A percentile compares a stretch with the other conserved stretches of the same genome.
phyloP scores from a whole-genome alignment of 176 grass and related monocot species.

The Rhynchospora tenuis region DNA sequence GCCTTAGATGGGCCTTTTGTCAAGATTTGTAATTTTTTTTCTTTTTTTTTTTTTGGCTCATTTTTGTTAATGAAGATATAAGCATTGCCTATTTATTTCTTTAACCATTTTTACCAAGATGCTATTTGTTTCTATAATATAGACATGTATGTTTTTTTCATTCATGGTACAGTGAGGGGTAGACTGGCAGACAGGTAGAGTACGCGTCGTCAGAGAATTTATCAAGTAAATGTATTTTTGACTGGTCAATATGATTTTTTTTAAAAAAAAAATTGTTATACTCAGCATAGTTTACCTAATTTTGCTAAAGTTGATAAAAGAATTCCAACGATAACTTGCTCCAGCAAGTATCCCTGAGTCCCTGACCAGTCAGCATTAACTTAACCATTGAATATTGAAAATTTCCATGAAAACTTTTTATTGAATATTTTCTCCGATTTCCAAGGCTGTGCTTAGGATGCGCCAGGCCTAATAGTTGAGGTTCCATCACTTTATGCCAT shows the following conservation, averaged over 20 bases:
- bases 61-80: background rate
- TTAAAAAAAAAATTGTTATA: too few relatives aligned
- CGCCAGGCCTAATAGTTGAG: slow-evolving; percentile 6
- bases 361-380: background rate
- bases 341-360: background rate
- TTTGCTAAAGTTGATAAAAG: background rate
- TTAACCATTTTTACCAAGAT: too few relatives aligned
- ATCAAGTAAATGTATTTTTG: slow-evolving; percentile 4
- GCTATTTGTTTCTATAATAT: background rate
- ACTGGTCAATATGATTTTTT: background rate
- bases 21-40: background rate
- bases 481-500: slow-evolving; percentile 19
- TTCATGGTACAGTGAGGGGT: background rate
- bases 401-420: background rate
- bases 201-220: background rate
- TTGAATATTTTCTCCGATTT: slow-evolving; percentile 10
- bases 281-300: background rate
- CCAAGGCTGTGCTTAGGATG: slow-evolving; percentile 11
- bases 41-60: background rate
- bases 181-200: background rate
- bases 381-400: background rate
- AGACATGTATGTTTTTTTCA: background rate
- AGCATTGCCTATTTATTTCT: too few relatives aligned
- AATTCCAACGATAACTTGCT: background rate
- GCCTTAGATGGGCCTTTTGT: background rate